Conservation (phyloP, 169 alveolate genomes). For the Cyclospora cayetanensis region DNA sequence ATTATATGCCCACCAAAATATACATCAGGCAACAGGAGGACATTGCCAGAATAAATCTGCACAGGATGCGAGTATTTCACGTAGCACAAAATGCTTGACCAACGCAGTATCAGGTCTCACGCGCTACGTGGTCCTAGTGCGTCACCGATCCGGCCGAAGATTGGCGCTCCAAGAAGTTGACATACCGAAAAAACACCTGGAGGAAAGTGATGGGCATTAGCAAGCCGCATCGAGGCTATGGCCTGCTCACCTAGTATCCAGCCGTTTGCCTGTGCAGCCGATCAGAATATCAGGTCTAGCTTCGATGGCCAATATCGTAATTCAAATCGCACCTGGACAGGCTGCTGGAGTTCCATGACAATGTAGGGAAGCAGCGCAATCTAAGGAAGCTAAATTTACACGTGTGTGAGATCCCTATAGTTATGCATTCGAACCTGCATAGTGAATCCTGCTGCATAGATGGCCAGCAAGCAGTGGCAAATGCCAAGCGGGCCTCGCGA, state of each 20-base stretch:
- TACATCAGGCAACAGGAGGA: conserved; percentile 57
- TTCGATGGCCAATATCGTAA: neutral
- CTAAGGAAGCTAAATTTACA: neutral
- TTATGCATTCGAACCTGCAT: conserved; percentile 46
- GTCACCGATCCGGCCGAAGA: conserved; percentile 66
- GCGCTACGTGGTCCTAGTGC: conserved; percentile 65
- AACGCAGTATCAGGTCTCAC: neutral
- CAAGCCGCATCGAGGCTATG: neutral
- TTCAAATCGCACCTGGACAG: conserved; percentile 57
- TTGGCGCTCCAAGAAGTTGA: conserved; percentile 66
- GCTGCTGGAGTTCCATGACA: conserved; percentile 69
- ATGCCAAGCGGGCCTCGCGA: conserved; percentile 68
- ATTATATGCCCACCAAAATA: conserved; percentile 51
- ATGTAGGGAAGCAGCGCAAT: conserved; percentile 68
- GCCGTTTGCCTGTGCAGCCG: conserved; percentile 51
- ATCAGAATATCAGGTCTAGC: neutral
- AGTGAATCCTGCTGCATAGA: conserved; percentile 63
- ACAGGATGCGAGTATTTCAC: neutral
- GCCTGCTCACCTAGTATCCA: conserved; percentile 57
- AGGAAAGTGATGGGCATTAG: neutral
- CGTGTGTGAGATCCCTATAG: neutral
- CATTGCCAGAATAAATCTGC: conserved; percentile 64
- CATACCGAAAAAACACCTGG: conserved; percentile 53
- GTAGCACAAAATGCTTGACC: neutral
- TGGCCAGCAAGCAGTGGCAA: conserved; percentile 64